Conservation (phyloP, 306 rosid species). For the Inga oerstediana region DNA sequence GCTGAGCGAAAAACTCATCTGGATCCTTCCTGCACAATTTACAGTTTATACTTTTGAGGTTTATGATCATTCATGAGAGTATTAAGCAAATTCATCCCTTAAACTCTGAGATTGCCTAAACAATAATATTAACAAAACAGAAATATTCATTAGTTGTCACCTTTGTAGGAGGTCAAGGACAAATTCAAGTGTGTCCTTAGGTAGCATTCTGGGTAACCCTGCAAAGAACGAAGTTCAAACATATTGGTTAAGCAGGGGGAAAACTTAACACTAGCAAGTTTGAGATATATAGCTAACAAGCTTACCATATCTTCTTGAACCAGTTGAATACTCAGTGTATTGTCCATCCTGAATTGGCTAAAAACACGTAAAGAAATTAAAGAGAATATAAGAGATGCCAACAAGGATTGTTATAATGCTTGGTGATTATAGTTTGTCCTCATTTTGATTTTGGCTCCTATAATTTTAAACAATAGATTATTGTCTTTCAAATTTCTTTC, state of each 20-base stretch:
- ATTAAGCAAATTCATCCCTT: not conserved
- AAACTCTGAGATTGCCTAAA: not conserved
- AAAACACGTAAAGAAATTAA: not conserved
- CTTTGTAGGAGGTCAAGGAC: constrained; percentile 28
- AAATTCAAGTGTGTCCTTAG: constrained; percentile 4
- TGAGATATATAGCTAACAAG: constrained; percentile 21
- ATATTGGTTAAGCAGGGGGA: not conserved
- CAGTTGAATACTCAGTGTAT: not conserved
- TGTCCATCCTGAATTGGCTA: constrained; percentile 19
- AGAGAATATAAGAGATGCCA: not conserved
- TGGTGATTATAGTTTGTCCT: not conserved
- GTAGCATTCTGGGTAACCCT: constrained; percentile 9
- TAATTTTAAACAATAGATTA: no score
- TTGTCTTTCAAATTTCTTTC: no score
- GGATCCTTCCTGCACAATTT: constrained; percentile 6
- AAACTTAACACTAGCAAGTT: not conserved
- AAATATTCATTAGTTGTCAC: constrained; percentile 5
- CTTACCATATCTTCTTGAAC: constrained; percentile 29
- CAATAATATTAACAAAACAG: not conserved
- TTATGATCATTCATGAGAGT: constrained; percentile 2
- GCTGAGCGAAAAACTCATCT: not conserved
- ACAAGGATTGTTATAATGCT: not conserved
- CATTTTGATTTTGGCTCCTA: no score
- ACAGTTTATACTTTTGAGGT: not conserved
- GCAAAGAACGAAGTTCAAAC: not conserved